Evolutionary conservation across 805 yeast genomes (phyloP).

Genomic region (Sugiyamaella smithiae): DNA sequence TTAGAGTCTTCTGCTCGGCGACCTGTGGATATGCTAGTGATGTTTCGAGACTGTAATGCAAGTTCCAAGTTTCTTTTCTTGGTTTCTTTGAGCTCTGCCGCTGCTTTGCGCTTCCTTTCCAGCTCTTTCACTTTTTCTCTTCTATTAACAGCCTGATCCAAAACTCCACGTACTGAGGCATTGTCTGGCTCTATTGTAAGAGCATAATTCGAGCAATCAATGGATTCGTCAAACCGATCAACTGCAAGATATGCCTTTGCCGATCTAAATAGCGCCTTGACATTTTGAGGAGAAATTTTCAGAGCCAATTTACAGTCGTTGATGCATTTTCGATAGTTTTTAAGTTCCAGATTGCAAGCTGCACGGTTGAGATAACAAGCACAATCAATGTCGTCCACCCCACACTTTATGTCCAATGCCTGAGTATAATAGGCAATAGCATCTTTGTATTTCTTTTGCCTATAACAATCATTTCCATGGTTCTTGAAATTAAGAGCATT

Average conservation of each 20-base stretch:
- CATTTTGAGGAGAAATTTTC: conserved; percentile 59
- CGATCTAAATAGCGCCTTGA: conserved; percentile 83
- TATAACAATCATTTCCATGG: conserved; percentile 89
- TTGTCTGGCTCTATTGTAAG: conserved; percentile 58
- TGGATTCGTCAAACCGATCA: conserved; percentile 69
- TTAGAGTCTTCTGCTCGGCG: conserved; percentile 47
- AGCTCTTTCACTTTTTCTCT: conserved; percentile 30
- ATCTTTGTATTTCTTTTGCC: conserved; percentile 62
- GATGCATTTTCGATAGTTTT: conserved; percentile 81
- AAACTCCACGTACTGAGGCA: conserved; percentile 49
- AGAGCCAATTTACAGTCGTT: conserved; percentile 80
- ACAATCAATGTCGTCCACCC: conserved; percentile 49
- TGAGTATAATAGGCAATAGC: conserved; percentile 79
- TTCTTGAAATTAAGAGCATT: conserved; percentile 83
- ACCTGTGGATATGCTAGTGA: conserved; percentile 45
- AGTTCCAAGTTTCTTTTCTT: conserved; percentile 44
- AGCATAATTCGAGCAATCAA: conserved; percentile 63
- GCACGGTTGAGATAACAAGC: conserved; percentile 80
- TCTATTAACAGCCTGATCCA: conserved; percentile 41
- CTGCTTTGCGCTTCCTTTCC: conserved; percentile 27
- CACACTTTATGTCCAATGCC: conserved; percentile 71
- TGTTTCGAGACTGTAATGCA: conserved; percentile 62
- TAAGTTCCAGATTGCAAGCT: conserved; percentile 82
- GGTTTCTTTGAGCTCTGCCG: conserved; percentile 37
- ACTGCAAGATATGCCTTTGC: conserved; percentile 75